A percentile compares a stretch with the other conserved stretches of the same genome.
Evolutionary conservation across 139 green algal genomes (phyloP).

Genomic region (Picochlorum sp.): DNA sequence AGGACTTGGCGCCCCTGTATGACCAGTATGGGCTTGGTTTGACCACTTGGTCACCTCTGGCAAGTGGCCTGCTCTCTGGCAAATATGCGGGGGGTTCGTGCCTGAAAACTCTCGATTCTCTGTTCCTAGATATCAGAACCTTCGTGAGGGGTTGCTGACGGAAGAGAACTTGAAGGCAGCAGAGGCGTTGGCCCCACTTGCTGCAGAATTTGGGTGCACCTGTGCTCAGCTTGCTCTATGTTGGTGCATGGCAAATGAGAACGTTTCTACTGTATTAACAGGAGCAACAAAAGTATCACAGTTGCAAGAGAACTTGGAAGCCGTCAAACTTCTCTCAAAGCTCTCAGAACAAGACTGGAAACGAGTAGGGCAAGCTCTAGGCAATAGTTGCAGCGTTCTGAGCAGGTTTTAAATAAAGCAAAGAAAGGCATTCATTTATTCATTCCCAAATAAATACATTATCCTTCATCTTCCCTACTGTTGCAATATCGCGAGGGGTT

Average conservation of each 20-base stretch:
- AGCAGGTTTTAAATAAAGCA: background rate
- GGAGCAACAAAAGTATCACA: slow-evolving; percentile 55
- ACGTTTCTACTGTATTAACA: slow-evolving; percentile 73
- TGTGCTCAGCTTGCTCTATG: slow-evolving; percentile 69
- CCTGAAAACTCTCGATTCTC: slow-evolving; percentile 56
- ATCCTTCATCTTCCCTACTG: background rate
- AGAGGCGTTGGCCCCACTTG: slow-evolving; percentile 56
- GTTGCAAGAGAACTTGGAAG: slow-evolving; percentile 39
- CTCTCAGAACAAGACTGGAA: background rate
- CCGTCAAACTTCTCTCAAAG: slow-evolving; percentile 64
- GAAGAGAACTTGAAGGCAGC: slow-evolving; percentile 42
- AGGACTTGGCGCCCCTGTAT: slow-evolving; percentile 62
- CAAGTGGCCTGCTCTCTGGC: slow-evolving; percentile 69
- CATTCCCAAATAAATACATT: slow-evolving; percentile 3
- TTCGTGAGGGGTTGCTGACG: slow-evolving; percentile 14
- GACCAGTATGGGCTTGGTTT: slow-evolving; percentile 50
- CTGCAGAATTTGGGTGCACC: slow-evolving; percentile 51
- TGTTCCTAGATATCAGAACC: slow-evolving; percentile 54
- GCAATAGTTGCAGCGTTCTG: background rate
- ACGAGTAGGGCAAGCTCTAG: background rate
- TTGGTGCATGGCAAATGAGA: slow-evolving; percentile 64
- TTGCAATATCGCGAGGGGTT: background rate
- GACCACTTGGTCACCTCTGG: slow-evolving; percentile 73
- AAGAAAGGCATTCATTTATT: background rate
- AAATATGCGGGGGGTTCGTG: slow-evolving; percentile 68